Conservation (phyloP, 345 rosid genomes). For the Lepidium sativum region DNA sequence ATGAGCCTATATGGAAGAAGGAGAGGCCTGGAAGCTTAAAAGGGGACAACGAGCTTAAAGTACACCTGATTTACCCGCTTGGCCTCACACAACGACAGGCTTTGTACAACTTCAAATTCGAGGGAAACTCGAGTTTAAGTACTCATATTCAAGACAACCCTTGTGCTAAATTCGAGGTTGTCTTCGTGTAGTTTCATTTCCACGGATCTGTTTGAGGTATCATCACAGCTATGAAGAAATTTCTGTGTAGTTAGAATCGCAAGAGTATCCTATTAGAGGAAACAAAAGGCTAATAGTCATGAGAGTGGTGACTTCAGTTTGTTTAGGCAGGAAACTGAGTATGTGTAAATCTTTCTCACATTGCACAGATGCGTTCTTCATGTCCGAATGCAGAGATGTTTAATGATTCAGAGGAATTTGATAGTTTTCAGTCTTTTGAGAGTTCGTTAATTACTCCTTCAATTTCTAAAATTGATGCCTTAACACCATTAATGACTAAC, state of each 20-base stretch:
- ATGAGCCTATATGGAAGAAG: conserved; percentile 70
- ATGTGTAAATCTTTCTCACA: background rate
- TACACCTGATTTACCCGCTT: conserved; percentile 67
- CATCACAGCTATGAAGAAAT: conserved; percentile 6
- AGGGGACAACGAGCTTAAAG: conserved; percentile 54
- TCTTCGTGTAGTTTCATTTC: conserved; percentile 51
- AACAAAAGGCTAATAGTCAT: background rate
- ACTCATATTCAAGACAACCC: conserved; percentile 52
- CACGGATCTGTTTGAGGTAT: background rate
- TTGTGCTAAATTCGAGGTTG: conserved; percentile 75
- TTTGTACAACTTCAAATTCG: conserved; percentile 59
- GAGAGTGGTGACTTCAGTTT: conserved; percentile 6
- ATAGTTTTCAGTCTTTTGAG: background rate
- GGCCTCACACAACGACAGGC: conserved; percentile 91
- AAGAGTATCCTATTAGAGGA: background rate
- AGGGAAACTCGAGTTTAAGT: conserved; percentile 45
- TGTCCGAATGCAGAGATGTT: background rate
- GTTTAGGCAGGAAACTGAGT: background rate
- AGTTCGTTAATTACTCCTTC: background rate
- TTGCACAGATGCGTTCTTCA: conserved; percentile 1
- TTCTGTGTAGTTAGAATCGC: background rate
- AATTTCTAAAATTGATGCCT: background rate
- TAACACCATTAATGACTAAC: background rate
- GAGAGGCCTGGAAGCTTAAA: conserved; percentile 76
- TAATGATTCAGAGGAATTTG: background rate